Base-by-base conservation (phyloP, 1,284 basidiomycete genomes). In the Sporisorium scitamineum region DNA sequence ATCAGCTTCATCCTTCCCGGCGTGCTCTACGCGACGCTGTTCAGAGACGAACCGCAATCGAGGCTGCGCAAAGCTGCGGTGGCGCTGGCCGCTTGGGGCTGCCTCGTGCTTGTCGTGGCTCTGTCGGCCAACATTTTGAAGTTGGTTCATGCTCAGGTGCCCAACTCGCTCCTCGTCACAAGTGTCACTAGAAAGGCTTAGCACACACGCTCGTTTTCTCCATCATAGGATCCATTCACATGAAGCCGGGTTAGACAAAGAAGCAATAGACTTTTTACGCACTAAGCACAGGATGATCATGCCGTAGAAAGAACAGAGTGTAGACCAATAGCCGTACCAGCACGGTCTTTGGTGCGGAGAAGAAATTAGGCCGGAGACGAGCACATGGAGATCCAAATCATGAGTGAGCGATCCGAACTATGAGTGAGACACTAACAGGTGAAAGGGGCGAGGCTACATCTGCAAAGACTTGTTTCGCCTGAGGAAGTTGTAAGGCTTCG, bases 1-100 rank as follows among this genome's bases (percentile, higher is more conserved):
- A 95, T 99, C 77, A 95, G 94, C 10, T 99, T 99, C 86, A 98
- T 99, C 59, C 58, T 99, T 5, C 96, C 97, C 0, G 94, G 95
- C 3, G 60, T 82, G 6, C 62, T 80, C 18, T 84, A 78, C 60
- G 50, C 59, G 44, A 76, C 63, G n/a, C 61, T 61, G 56, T 74
- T 78, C 51, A 32, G 29, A 11, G 71, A 79, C 44, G 53, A 79
- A 32, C 66, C 70, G 14, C 31, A 58, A 2, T 72, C 61, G 52
- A 56, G 59, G 27, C n/a, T 70, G 18, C 58, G 74, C 3, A 67
- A 64, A n/a, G 64, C 67, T 0, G 78, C 79, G 0, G 59, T 63
- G 14, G 65, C 59, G 0, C 48, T 81, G 8, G 69, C 76, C 1
- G 53, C 68, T 2, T 82, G 78, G 69, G 80, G 80, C 32, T 48